phyloP scores from a whole-genome alignment of 306 rosid species.

The Acacia confusa region DNA sequence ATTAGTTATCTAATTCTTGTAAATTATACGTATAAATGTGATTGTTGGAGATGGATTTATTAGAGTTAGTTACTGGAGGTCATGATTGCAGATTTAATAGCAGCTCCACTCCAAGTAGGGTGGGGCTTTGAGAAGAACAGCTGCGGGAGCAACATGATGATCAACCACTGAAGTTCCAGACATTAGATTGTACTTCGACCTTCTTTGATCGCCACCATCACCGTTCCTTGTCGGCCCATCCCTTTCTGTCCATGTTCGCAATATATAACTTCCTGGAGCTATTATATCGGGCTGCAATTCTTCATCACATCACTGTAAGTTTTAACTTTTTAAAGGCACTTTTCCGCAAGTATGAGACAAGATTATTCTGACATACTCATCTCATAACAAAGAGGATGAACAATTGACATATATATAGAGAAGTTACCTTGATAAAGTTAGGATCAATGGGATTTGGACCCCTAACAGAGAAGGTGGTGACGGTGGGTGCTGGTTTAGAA shows the following conservation, averaged over 20 bases:
- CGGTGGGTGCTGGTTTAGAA: constrained; percentile 77
- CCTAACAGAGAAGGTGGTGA: constrained; percentile 78
- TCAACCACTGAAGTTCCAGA: constrained; percentile 91
- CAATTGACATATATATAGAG: neutral
- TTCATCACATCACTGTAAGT: neutral
- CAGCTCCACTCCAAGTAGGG: constrained; percentile 86
- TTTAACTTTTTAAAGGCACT: too few relatives aligned
- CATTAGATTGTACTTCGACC: constrained; percentile 53
- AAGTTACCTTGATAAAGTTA: constrained; percentile 63
- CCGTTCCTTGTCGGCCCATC: constrained; percentile 69
- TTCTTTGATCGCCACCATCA: constrained; percentile 41
- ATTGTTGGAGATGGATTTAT: neutral
- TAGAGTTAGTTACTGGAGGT: constrained; percentile 61
- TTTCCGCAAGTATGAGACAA: too few relatives aligned
- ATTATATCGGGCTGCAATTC: constrained; percentile 84
- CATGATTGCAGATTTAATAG: constrained; percentile 82
- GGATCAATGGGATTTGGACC: constrained; percentile 89
- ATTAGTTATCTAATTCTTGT: too few relatives aligned
- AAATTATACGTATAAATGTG: neutral
- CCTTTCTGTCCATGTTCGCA: constrained; percentile 81
- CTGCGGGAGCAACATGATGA: constrained; percentile 74
- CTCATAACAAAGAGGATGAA: too few relatives aligned
- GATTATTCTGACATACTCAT: too few relatives aligned
- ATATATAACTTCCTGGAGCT: constrained; percentile 84
- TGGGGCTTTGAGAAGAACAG: constrained; percentile 75